A percentile compares a stretch with the other conserved stretches of the same genome.
Evolutionary conservation across 1,284 basidiomycete genomes (phyloP).

Genomic region (Phlebopus sp.): DNA sequence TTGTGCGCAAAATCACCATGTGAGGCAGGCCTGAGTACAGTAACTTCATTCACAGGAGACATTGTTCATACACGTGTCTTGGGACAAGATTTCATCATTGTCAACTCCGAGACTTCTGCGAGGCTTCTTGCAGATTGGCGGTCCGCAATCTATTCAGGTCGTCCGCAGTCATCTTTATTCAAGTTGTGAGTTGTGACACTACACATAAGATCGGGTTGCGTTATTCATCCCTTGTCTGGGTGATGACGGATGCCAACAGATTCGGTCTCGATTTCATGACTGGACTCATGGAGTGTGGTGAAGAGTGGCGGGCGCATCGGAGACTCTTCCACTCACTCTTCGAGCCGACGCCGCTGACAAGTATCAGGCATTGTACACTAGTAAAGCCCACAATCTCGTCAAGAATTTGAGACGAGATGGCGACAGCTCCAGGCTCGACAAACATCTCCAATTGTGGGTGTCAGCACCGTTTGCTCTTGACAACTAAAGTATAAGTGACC

Average conservation of each 20-base stretch:
- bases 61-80: constrained; percentile 5
- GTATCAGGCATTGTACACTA: constrained; percentile 6
- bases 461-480: neutral
- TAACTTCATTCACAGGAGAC: constrained; percentile 1
- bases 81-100: constrained; percentile 3
- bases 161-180: neutral
- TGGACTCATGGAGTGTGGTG: neutral
- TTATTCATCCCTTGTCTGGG: neutral
- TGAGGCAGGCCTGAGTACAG: too few species aligned
- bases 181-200: neutral
- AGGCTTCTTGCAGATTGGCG: neutral
- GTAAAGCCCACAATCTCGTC: constrained; percentile 1
- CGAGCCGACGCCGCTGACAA: neutral
- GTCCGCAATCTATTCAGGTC: constrained; percentile 1
- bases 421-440: neutral
- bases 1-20: neutral
- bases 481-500: neutral
- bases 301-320: constrained; percentile 7
- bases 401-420: neutral
- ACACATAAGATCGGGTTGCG: too few species aligned
- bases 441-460: constrained; percentile 2
- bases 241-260: neutral
- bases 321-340: constrained; percentile 7
- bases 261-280: constrained; percentile 1
- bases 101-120: constrained; percentile 5